Evolutionary conservation across 495 filamentous ascomycete genomes (phyloP), one percentile per base, ranked within the genome.

Genomic region (Parmelia sp.): DNA sequence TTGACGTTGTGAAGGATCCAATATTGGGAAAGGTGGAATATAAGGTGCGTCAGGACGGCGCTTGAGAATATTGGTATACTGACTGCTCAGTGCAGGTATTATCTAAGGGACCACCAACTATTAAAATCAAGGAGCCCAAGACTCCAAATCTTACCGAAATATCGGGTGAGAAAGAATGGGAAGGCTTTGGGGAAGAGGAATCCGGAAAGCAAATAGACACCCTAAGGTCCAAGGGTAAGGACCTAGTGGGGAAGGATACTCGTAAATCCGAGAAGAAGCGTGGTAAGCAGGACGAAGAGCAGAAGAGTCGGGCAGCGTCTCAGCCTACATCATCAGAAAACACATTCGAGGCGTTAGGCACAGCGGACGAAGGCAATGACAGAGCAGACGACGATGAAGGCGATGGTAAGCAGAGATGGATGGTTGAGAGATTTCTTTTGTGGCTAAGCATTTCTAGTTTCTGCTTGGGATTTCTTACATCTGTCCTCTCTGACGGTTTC

Each of bases 391-490:
- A 80, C 65, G 75, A 82, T 66, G 76, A 83, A 67, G 74, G 73
- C 3, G 74, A 78, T 60, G 47, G 66, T 70, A 35, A 68, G 58
- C 19, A 27, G 29, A 56, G 45, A 23, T 11, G 4, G 31, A 2
- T 55, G 14, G 7, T 21, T 12, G 14, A 19, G n/a, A 14, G n/a
- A 17, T 1, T 14, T 40, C 21, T 39, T 14, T 6, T 42, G 45
- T 58, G 39, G 66, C 23, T 60, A 12, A 51, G 21, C 57, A 64
- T 10, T 15, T 36, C n/a, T 33, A 69, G 75, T 95, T 4, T 91
- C 91, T 3, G 87, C 83, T 17, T 98, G 93, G 93, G 76, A 83
- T 27, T 72, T 78, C 1, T 76, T 98, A 3, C 78, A 84, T 12
- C 79, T 98, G 0, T 92, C 90, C 1, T 74, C 84, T 3, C 78